Conservation (phyloP, 2,329 filamentous ascomycete species). For the Epichloe gansuensis region DNA sequence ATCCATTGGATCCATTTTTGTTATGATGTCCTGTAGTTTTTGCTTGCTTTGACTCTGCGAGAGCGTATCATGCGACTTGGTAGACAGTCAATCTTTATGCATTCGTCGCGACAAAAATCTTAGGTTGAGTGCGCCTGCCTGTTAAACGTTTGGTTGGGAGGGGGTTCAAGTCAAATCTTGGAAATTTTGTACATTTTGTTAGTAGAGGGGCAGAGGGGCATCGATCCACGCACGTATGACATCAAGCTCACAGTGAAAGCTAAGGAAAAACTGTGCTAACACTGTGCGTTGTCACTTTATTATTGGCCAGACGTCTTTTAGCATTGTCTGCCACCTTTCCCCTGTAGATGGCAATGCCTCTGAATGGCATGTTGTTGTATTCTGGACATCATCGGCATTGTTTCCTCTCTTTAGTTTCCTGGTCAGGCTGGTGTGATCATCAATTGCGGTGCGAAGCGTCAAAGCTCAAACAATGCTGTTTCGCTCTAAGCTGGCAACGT, state of each 20-base stretch:
- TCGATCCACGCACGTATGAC: neutral
- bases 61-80: neutral
- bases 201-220: neutral
- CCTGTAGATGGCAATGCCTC: neutral
- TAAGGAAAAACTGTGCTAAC: neutral
- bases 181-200: neutral
- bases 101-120: neutral
- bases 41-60: neutral
- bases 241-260: neutral
- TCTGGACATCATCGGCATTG: no score
- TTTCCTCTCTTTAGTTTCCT: no score
- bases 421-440: no score
- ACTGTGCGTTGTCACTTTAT: neutral
- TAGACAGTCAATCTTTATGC: neutral
- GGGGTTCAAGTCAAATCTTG: neutral
- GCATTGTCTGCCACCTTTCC: no score
- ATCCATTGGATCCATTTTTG: slow-evolving; percentile 28
- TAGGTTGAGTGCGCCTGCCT: neutral
- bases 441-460: no score
- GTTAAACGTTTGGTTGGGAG: neutral
- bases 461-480: no score
- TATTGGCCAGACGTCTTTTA: no score
- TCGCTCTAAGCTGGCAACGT: no score
- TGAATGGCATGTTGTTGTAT: no score
- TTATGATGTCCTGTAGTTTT: neutral